Conservation (phyloP, 352 stramenopile genomes). For the Aphanomyces cochlioides region DNA sequence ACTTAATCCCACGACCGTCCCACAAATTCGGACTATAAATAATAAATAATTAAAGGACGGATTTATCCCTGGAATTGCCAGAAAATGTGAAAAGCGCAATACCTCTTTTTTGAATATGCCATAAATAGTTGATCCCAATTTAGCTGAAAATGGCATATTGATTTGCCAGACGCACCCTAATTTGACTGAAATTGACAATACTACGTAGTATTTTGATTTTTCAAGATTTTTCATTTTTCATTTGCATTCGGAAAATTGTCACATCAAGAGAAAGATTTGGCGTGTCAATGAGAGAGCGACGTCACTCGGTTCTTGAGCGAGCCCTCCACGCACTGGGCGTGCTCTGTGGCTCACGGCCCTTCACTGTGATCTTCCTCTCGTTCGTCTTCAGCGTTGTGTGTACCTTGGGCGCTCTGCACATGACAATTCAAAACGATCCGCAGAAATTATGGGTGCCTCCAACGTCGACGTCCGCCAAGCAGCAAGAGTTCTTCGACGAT, state of each 20-base stretch:
- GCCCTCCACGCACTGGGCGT: slow-evolving; percentile 54
- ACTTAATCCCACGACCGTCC: too few species aligned
- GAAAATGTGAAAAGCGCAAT: too few species aligned
- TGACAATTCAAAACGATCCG: slow-evolving; percentile 70
- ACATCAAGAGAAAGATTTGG: slow-evolving; percentile 31
- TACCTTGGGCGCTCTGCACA: slow-evolving; percentile 52
- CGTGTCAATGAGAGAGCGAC: slow-evolving; percentile 1
- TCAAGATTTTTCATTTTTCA: slow-evolving; percentile 1
- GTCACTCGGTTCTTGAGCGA: slow-evolving; percentile 34
- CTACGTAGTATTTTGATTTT: slow-evolving; percentile 13
- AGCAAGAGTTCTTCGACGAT: slow-evolving; percentile 71
- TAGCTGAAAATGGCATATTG: too few species aligned
- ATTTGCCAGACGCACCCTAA: too few species aligned
- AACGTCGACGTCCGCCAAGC: slow-evolving; percentile 48
- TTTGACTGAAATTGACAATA: too few species aligned
- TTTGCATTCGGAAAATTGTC: slow-evolving; percentile 30
- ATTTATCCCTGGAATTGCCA: too few species aligned
- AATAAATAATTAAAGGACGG: too few species aligned
- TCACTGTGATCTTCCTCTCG: slow-evolving; percentile 45
- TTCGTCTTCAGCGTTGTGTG: slow-evolving; percentile 50
- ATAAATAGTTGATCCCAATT: too few species aligned
- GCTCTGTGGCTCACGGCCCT: slow-evolving; percentile 48
- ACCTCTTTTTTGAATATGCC: too few species aligned
- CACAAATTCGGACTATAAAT: too few species aligned
- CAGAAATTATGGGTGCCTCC: slow-evolving; percentile 80